Evolutionary conservation across 495 filamentous ascomycete species (phyloP), one percentile per base, ranked within the genome.

Genomic region (Penicillium coffeae): DNA sequence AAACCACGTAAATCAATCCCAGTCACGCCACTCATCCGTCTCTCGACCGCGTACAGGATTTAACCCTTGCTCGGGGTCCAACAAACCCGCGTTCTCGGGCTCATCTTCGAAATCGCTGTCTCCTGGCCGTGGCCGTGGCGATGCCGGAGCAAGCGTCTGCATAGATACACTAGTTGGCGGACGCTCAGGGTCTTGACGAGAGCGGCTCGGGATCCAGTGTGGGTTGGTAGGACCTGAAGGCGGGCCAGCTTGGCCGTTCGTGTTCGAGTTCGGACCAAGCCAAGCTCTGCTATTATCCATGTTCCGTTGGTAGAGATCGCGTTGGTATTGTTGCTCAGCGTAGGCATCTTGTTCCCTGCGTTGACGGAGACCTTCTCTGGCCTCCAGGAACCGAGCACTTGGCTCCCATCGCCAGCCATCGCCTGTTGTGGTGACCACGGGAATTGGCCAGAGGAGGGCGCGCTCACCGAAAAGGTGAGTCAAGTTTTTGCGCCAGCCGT

Each of bases 341-440:
- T 49, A 55, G 18, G 71, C 62, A 50, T 88, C 83, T 43, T 76
- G 71, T 40, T 83, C 78, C 13, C 87, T 71, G 51, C 82, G 77
- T 3, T 66, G 42, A 2, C 80, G 73, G 22, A 89, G 59, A 2
- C 69, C 65, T 16, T 89, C 84, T 34, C 81, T 75, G 3, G 83
- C 84, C 19, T 80, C 82, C 13, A 87, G 51, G 79, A 89, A 93
- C 49, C 77, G 78, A 1, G 71, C 66, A 34, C 82, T 95, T 1
- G 90, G 79, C 59, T 95, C 90, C 93, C 93, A 98, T 55, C 68
- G 79, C 90, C 90, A 97, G n/a, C 93, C 93, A 61, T 98, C 89
- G 8, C 91, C 91, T 0, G 79, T 84, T 0, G 89, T 92, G 45
- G 84, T 95, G 64, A 82, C 82, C 13, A 95, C 65, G 0, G 93